Evolutionary conservation across 345 rosid genomes (phyloP).

Genomic region (Citrus trifoliata): DNA sequence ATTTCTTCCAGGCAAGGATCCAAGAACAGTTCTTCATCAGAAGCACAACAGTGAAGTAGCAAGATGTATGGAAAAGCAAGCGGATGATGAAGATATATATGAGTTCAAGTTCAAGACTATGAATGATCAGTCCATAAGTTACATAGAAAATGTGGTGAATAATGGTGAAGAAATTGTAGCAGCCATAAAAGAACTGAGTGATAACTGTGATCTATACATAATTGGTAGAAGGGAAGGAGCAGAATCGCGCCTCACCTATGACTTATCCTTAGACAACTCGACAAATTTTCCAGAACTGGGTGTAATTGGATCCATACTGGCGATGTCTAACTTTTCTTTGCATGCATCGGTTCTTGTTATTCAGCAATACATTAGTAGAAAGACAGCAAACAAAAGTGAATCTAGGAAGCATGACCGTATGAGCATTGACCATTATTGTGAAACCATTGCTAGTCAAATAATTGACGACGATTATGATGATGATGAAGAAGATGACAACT

Average conservation of each 20-base stretch:
- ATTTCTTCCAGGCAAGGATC: constrained; percentile 30
- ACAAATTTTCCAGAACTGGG: constrained; percentile 53
- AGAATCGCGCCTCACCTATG: constrained; percentile 25
- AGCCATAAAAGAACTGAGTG: constrained; percentile 30
- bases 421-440: background rate
- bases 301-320: constrained; percentile 48
- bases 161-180: constrained; percentile 37
- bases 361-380: constrained; percentile 34
- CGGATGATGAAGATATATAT: constrained; percentile 37
- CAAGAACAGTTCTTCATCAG: background rate
- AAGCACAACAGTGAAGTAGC: background rate
- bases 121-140: constrained; percentile 23
- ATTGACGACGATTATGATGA: no score
- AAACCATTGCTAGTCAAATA: background rate
- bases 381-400: background rate
- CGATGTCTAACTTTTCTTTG: constrained; percentile 35
- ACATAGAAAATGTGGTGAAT: constrained; percentile 38
- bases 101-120: constrained; percentile 43
- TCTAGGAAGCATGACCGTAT: background rate
- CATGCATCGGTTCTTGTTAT: constrained; percentile 60
- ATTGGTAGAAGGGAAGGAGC: constrained; percentile 49
- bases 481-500: background rate
- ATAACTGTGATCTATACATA: constrained; percentile 37
- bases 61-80: constrained; percentile 14
- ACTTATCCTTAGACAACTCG: constrained; percentile 29